phyloP scores from a whole-genome alignment of 768 basidiomycete genomes.

The Mycena kentingensis region DNA sequence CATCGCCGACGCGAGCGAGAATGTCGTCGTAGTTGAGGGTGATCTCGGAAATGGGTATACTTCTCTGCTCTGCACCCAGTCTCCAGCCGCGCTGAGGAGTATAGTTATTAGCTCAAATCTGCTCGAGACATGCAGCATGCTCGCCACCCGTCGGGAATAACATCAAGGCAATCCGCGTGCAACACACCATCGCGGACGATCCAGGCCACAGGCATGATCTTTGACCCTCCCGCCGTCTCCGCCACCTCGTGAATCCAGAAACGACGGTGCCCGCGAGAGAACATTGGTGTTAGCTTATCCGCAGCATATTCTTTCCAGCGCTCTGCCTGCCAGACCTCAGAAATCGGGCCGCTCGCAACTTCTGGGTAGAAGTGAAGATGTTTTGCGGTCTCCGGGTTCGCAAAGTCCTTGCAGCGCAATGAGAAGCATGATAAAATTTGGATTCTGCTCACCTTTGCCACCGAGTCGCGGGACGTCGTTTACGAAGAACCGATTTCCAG shows the following conservation, averaged over 20 bases:
- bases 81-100: constrained; percentile 18
- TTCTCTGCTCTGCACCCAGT: constrained; percentile 18
- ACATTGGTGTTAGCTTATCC: neutral
- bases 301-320: neutral
- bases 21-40: too few species aligned
- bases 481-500: neutral
- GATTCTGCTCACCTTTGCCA: too few species aligned
- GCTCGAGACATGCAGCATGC: constrained; percentile 6
- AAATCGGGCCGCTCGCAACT: neutral
- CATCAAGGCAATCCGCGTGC: neutral
- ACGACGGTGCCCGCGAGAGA: neutral
- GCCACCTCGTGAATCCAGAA: neutral
- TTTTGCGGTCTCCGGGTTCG: neutral
- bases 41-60: too few species aligned
- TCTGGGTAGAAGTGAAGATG: constrained; percentile 6
- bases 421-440: too few species aligned
- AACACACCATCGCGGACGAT: neutral
- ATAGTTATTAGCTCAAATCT: constrained; percentile 12
- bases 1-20: neutral
- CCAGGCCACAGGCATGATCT: neutral
- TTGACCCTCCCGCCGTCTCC: neutral
- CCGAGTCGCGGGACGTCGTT: neutral
- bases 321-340: neutral
- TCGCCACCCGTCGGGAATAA: neutral
- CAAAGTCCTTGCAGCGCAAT: neutral